phyloP scores from a whole-genome alignment of 1,139 yeast species.

The Sugiyamaella novakii region DNA sequence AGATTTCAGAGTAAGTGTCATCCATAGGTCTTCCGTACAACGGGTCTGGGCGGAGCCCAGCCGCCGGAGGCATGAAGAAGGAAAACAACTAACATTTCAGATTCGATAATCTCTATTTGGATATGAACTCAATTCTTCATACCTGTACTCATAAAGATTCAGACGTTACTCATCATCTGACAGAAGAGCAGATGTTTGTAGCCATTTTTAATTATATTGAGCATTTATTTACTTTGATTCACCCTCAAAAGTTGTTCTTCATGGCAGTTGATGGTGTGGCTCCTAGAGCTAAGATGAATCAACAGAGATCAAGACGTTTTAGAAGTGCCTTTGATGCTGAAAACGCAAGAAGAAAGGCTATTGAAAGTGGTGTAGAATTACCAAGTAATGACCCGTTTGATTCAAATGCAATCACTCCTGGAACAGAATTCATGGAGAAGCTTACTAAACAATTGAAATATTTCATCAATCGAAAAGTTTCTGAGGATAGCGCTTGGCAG shows the following conservation, averaged over 20 bases:
- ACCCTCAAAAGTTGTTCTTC: constrained; percentile 83
- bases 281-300: constrained; percentile 98
- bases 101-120: constrained; percentile 91
- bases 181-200: constrained; percentile 90
- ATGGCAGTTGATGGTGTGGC: constrained; percentile 99
- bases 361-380: constrained; percentile 60
- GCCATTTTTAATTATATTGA: constrained; percentile 95
- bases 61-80: constrained; percentile 5
- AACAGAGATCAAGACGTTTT: constrained; percentile 93
- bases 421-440: constrained; percentile 95
- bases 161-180: constrained; percentile 50
- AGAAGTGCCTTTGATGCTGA: constrained; percentile 93
- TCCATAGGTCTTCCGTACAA: neutral
- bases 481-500: constrained; percentile 91
- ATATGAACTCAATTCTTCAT: constrained; percentile 94
- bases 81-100: constrained; percentile 27
- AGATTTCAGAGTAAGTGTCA: constrained; percentile 68
- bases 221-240: constrained; percentile 83
- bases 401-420: constrained; percentile 97
- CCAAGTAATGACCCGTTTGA: constrained; percentile 67
- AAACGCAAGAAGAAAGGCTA: constrained; percentile 65
- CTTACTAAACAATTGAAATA: constrained; percentile 80
- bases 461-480: constrained; percentile 85
- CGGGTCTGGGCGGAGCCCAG: constrained; percentile 7
- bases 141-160: constrained; percentile 63